Percentiles rank a stretch among this genome's conserved stretches.
Evolutionary conservation across 805 yeast species (phyloP).

Genomic region (Kuraishia floccosa): DNA sequence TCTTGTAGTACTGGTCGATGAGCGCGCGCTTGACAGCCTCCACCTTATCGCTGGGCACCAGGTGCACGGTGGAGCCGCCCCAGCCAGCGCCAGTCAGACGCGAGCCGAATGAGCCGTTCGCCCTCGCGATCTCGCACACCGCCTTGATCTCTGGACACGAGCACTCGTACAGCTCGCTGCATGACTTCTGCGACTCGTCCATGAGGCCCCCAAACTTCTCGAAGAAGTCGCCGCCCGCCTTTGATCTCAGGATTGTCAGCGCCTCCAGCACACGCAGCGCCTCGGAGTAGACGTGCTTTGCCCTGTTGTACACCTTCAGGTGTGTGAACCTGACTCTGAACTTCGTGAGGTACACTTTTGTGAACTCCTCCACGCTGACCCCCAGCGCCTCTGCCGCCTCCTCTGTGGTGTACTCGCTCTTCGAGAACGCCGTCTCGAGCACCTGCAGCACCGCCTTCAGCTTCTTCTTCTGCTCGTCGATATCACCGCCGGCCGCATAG

Average conservation of each 20-base stretch:
- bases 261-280: constrained; percentile 46
- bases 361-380: constrained; percentile 28
- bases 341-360: constrained; percentile 30
- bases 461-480: constrained; percentile 20
- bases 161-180: constrained; percentile 35
- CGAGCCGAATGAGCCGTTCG: constrained; percentile 51
- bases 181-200: constrained; percentile 48
- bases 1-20: constrained; percentile 36
- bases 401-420: constrained; percentile 30
- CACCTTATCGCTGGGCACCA: constrained; percentile 34
- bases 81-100: constrained; percentile 76
- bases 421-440: constrained; percentile 11
- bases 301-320: constrained; percentile 45
- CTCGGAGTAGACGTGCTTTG: constrained; percentile 55
- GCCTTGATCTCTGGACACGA: constrained; percentile 44
- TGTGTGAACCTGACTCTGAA: constrained; percentile 46
- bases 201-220: constrained; percentile 38
- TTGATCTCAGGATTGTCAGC: constrained; percentile 23
- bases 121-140: constrained; percentile 40
- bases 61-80: constrained; percentile 67
- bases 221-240: constrained; percentile 17
- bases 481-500: constrained; percentile 9
- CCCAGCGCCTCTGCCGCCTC: constrained; percentile 34
- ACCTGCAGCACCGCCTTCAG: constrained; percentile 28
- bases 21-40: constrained; percentile 28